phyloP scores from a whole-genome alignment of 108 stramenopile species.

The Discostella pseudostelligera region DNA sequence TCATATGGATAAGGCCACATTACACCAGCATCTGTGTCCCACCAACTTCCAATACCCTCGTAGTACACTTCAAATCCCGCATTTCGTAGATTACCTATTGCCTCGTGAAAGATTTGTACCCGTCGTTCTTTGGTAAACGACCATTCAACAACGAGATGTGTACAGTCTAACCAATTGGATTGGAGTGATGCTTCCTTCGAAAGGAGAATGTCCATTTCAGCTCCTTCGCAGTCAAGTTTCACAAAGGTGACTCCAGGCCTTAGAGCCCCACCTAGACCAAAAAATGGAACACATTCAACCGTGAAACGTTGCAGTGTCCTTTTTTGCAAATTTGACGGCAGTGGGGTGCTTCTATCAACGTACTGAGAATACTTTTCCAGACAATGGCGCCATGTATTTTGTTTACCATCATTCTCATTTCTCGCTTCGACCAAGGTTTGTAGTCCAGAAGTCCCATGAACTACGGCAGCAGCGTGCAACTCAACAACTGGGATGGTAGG shows the following conservation, averaged over 20 bases:
- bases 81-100: conserved; percentile 34
- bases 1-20: conserved; percentile 61
- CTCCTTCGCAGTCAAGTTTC: conserved; percentile 59
- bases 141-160: conserved; percentile 57
- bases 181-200: conserved; percentile 25
- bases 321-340: conserved; percentile 44
- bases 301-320: conserved; percentile 29
- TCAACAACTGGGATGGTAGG: conserved; percentile 14
- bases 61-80: conserved; percentile 55
- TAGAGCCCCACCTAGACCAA: conserved; percentile 31
- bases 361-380: conserved; percentile 54
- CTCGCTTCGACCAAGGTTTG: conserved; percentile 46
- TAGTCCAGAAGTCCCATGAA: conserved; percentile 16
- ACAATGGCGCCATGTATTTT: conserved; percentile 54
- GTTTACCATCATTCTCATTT: conserved; percentile 45
- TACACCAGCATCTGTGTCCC: conserved; percentile 47
- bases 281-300: conserved; percentile 48
- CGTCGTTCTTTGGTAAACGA: conserved; percentile 62
- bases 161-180: conserved; percentile 50
- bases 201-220: conserved; percentile 57
- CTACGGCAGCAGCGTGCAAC: conserved; percentile 41
- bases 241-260: conserved; percentile 52
- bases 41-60: conserved; percentile 54
- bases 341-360: conserved; percentile 37
- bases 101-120: conserved; percentile 45